These are phyloP conservation scores for Shiraia bambusicola DNA, from an alignment of 2,329 filamentous ascomycete species.

Conservation along the genomic window DNA sequence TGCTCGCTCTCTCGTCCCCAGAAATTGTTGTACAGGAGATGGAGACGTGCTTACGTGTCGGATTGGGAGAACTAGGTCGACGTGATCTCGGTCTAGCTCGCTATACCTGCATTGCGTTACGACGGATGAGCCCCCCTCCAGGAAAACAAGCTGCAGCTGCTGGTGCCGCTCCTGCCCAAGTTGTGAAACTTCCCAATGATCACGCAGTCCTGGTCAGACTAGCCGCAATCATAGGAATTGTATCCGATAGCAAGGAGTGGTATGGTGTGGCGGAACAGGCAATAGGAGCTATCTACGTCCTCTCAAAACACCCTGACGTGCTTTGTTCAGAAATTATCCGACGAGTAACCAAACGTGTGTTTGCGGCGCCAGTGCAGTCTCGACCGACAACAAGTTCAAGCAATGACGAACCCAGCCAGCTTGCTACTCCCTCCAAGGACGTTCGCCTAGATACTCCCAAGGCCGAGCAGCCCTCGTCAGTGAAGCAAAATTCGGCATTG, in stretches of 20 bases:
- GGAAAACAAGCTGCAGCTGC: constrained; percentile 69
- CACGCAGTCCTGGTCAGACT: constrained; percentile 82
- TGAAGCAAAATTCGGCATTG: constrained; percentile 68
- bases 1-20: constrained; percentile 90
- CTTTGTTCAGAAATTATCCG: constrained; percentile 89
- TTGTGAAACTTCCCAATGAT: constrained; percentile 83
- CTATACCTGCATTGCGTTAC: constrained; percentile 90
- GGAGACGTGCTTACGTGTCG: constrained; percentile 89
- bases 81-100: constrained; percentile 86
- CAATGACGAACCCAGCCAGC: constrained; percentile 30
- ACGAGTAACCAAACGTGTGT: constrained; percentile 82
- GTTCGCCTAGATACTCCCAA: constrained; percentile 23
- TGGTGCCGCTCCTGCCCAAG: constrained; percentile 44
- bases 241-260: constrained; percentile 90
- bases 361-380: constrained; percentile 56
- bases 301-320: constrained; percentile 91
- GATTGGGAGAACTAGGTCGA: constrained; percentile 77
- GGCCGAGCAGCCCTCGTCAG: constrained; percentile 28
- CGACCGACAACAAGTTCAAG: constrained; percentile 37
- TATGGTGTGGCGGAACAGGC: constrained; percentile 93
- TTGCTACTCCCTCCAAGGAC: constrained; percentile 14
- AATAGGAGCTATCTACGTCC: constrained; percentile 88
- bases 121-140: constrained; percentile 74
- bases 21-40: constrained; percentile 94
- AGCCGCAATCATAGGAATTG: constrained; percentile 80